A percentile compares a stretch with the other conserved stretches of the same genome.
Evolutionary conservation across 345 rosid genomes (phyloP).

Genomic region (Eucalyptus paniculata): DNA sequence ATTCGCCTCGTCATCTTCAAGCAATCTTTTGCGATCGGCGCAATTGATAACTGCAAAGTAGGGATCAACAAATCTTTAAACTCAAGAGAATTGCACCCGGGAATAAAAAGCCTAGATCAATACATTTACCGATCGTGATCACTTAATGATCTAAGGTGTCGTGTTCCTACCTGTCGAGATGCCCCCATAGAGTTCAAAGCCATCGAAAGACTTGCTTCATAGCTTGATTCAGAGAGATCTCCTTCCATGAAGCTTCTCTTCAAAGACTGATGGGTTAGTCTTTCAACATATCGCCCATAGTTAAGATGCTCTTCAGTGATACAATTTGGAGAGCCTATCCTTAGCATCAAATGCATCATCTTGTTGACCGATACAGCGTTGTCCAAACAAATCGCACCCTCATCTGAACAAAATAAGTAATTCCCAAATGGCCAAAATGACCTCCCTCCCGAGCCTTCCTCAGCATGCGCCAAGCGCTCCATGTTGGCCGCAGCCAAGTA

Average conservation of each 20-base stretch:
- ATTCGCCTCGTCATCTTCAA: neutral
- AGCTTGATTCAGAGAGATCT: slow-evolving; percentile 13
- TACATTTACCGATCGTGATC: neutral
- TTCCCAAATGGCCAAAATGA: slow-evolving; percentile 69
- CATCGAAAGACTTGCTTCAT: slow-evolving; percentile 53
- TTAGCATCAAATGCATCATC: slow-evolving; percentile 11
- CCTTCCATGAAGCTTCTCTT: neutral
- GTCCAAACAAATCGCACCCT: slow-evolving; percentile 69
- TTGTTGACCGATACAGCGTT: slow-evolving; percentile 27
- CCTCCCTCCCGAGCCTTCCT: neutral
- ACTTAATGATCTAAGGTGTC: neutral
- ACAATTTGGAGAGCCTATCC: neutral
- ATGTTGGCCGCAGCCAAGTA: neutral
- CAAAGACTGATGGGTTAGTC: neutral
- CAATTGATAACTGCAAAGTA: neutral
- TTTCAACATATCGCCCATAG: neutral
- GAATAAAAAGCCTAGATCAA: neutral
- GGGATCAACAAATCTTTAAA: neutral
- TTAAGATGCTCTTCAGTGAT: neutral
- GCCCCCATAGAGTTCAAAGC: slow-evolving; percentile 59
- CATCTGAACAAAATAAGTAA: slow-evolving; percentile 51
- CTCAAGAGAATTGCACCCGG: neutral
- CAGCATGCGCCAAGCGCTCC: neutral
- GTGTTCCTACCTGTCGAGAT: slow-evolving; percentile 12
- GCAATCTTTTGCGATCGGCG: neutral